Evolutionary conservation across 2,329 filamentous ascomycete species (phyloP), one percentile per base, ranked within the genome.

Genomic region (Penicillium digitatum): DNA sequence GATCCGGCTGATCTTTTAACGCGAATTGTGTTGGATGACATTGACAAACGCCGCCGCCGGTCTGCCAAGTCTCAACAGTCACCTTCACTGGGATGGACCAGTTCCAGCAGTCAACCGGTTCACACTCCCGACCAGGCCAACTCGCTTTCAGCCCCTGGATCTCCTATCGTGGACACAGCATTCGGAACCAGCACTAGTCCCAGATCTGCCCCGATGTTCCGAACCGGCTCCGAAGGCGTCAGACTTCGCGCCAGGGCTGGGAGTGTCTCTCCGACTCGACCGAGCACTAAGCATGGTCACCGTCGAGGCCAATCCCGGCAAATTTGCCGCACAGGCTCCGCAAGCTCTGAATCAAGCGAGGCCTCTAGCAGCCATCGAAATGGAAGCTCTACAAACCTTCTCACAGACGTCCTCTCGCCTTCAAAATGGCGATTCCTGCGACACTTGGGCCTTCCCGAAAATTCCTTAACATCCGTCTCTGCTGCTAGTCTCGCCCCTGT

Each of bases 371-470:
- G 79, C 27, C 71, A 70, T 56, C 73, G 72, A 32, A 76, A 79
- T 60, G 85, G 87, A 44, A 95, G 91, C 74, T 85, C 88, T 16
- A 87, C 88, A 1, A 95, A 94, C 64, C 79, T 95, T 1, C 76
- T 93, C 47, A 79, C 83, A 14, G 86, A 87, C 37, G 81, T 87
- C 56, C 79, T 97, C 16, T 90, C 92, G 39, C 77, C 89, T 0
- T 89, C 87, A 1, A 97, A 97, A 74, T 99, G 94, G 94, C 86
- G 93, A 54, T 96, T 97, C 73, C 76, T 99, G 66, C 87, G 89
- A 69, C 93, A 97, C 74, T 81, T 99, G 39, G 94, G 92, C 69
- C 78, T 99, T 49, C 87, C 93, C 6, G 94, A 97, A 69, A 99
- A 97, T 73, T 87, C 88, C 9, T 80, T 99, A 60, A 95, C 90